Percentiles rank a stretch among this genome's conserved stretches.
Conservation (phyloP, 1,139 yeast genomes). For the Candida frijolesensis region DNA sequence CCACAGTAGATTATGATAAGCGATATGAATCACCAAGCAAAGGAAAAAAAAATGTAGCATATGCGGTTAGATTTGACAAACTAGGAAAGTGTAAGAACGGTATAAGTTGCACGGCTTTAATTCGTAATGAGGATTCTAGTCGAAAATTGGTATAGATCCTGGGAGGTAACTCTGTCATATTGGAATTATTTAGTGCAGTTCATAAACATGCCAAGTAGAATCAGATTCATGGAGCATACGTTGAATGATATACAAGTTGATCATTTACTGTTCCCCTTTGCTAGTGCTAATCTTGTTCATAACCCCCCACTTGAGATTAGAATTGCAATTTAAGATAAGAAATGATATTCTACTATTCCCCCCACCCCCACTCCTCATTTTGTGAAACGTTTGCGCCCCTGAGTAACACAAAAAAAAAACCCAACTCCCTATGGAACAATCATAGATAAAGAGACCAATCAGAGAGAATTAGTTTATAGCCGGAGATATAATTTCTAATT, state of each 20-base stretch:
- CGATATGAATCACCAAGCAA: not conserved
- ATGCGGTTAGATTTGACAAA: conserved; percentile 3
- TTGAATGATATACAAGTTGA: no score
- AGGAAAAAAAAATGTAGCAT: not conserved
- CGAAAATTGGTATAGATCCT: not conserved
- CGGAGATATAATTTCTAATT: no score
- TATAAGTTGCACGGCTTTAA: not conserved
- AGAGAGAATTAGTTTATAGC: no score
- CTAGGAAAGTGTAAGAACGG: conserved; percentile 4
- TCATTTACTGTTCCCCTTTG: not conserved
- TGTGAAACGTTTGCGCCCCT: not conserved
- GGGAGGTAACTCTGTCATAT: not conserved
- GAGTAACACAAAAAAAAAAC: no score
- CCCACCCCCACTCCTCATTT: not conserved
- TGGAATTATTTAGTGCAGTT: no score
- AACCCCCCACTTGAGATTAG: not conserved
- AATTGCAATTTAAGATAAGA: not conserved
- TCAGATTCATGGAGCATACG: no score
- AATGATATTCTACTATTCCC: no score
- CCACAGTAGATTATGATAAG: not conserved
- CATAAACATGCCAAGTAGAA: no score
- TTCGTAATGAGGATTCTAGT: not conserved
- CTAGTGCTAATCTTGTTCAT: conserved; percentile 1
- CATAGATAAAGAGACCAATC: no score
- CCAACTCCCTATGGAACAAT: no score